Base-by-base conservation (phyloP, 495 filamentous ascomycete species). In the Lasiosphaeria hispida region DNA sequence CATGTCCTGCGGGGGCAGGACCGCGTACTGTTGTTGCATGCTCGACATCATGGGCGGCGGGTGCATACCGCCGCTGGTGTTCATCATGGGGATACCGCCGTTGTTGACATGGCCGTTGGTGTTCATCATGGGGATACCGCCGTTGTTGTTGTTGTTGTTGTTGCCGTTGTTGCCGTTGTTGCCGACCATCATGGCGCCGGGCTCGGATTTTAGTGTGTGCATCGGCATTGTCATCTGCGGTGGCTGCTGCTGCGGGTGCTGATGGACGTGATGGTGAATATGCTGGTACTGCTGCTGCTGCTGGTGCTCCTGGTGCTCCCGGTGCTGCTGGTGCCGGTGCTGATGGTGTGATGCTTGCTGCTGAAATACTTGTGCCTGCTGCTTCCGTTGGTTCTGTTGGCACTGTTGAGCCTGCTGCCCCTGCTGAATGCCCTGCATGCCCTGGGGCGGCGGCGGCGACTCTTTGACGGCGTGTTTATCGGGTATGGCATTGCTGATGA, bases 381-480 rank as follows among this genome's bases (percentile, higher is more conserved):
- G 40, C 14, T n/a, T n/a, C n/a, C n/a, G n/a, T n/a, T n/a, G n/a
- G 38, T 1, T 48, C n/a, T 18, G 7, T 14, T 34, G 59, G 6
- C 34, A 38, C 34, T 11, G 48, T 17, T 30, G 23, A 30, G 23
- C 23, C 23, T 30, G 23, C 39, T n/a, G n/a, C 15, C 41, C 41
- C 14, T 2, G 7, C 39, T 13, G 10, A 10, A 41, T 6, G 9
- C 41, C 41, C 13, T 42, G 23, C 23, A 30, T 10, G 0, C 19
- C 38, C 48, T 19, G 18, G n/a, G 57, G 50, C 18, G 61, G 53
- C 11, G 65, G 62, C 5, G 61, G 56, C n/a, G 69, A 68, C 6
- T 73, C 72, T 33, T 70, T 69, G n/a, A 78, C 66, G 8, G 67
- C 75, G 43, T 77, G 71, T 19, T 67, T 65, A 5, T 59, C 67